Base-by-base conservation (phyloP, 192 early-diverging fungal genomes). In the Lobulomyces angularis region DNA sequence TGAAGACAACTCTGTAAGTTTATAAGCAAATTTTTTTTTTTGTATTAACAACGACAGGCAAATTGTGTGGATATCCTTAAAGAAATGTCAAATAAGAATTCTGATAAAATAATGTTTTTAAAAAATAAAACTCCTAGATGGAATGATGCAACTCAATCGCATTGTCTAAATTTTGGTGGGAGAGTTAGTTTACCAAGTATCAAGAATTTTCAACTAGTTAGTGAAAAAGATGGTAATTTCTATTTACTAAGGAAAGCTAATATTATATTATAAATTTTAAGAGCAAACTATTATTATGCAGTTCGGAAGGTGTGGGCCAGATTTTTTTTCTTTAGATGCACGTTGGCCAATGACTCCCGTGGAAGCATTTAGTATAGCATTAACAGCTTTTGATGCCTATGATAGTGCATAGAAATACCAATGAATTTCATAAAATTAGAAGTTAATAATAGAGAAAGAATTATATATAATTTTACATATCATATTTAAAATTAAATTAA, bases 101-200 rank as follows among this genome's bases (percentile, higher is more conserved):
- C 49, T 18, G 46, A 64, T 8, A 69, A 61, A 42, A 52, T 77
- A n/a, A 23, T 66, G 37, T 66, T 77, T 39, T 48, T 77, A 35
- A 50, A 56, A 19, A 77, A 77, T 55, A 77, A 77, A 46, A 51
- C 72, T 0, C 74, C 74, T n/a, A 43, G 74, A 20, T 77, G 74
- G 74, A 77, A 76, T 50, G 72, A 77, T 46, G 66, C 67, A 5
- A 77, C 74, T 3, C 74, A 77, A 46, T 56, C 50, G 0, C 74
- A 77, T 42, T 77, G 74, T 37, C 41, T 77, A 17, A 77, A 77
- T 42, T 77, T 77, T 54, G 71, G 74, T 8, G 74, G 74, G 8
- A 32, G 74, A 6, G 74, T 77, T 9, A 77, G 71, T 29, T 62
- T 69, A 46, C 72, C 74, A 34, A 46, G 38, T 28, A 77, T 77